Percentiles rank a stretch among this genome's conserved stretches.
These are phyloP conservation scores for Solanum sparsipilum DNA, from an alignment of 257 asterid genomes.

Conservation along the genomic window DNA sequence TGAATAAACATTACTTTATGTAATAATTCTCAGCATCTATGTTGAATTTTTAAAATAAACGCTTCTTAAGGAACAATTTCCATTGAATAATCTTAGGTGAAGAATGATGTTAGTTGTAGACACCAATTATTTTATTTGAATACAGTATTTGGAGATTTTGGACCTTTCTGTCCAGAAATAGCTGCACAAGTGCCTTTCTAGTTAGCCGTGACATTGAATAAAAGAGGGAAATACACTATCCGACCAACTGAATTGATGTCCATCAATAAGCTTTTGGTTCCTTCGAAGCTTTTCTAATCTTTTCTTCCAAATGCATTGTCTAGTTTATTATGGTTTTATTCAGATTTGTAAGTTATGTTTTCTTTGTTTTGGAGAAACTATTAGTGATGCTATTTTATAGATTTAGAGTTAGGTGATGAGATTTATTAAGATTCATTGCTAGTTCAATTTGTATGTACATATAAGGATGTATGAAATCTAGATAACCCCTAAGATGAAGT, in stretches of 20 bases:
- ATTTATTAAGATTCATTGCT: background rate
- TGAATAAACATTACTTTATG: too few species aligned
- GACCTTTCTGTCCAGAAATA: constrained; percentile 63
- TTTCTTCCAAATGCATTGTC: background rate
- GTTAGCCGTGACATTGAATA: constrained; percentile 85
- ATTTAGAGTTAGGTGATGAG: background rate
- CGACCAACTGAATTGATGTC: constrained; percentile 78
- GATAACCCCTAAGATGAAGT: background rate
- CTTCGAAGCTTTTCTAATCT: background rate
- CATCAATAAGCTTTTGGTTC: constrained; percentile 37
- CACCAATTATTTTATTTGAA: background rate
- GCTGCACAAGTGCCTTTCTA: constrained; percentile 71
- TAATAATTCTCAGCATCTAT: too few species aligned
- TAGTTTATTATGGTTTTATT: background rate
- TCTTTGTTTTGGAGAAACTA: background rate
- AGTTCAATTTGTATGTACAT: background rate
- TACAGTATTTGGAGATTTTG: constrained; percentile 45
- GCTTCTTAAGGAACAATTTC: too few species aligned
- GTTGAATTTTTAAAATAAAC: too few species aligned
- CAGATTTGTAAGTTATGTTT: background rate
- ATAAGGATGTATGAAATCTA: background rate
- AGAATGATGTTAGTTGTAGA: background rate
- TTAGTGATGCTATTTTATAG: background rate
- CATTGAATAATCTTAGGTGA: background rate
- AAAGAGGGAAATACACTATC: constrained; percentile 84